A percentile compares a stretch with the other conserved stretches of the same genome.
Conservation (phyloP, 768 basidiomycete genomes). For the Mycena floridula region DNA sequence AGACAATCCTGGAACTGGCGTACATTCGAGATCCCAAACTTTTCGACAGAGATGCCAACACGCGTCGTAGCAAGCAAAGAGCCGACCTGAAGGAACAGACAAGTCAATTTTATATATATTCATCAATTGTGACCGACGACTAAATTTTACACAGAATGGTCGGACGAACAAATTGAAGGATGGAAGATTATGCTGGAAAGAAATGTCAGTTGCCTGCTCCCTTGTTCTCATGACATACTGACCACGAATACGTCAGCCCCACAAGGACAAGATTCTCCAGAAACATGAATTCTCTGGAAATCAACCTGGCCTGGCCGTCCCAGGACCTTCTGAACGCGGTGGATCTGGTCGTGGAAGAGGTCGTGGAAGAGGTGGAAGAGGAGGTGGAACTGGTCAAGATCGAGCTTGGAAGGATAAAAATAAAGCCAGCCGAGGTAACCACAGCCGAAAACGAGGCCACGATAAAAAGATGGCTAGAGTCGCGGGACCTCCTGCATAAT, state of each 20-base stretch:
- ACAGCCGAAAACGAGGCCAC: constrained; percentile 75
- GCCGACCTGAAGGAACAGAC: constrained; percentile 64
- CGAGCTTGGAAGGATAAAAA: constrained; percentile 73
- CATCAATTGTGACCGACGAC: neutral
- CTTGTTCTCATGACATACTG: neutral
- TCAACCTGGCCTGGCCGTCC: constrained; percentile 16
- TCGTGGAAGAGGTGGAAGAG: constrained; percentile 26
- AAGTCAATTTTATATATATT: constrained; percentile 39
- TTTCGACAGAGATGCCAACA: constrained; percentile 73
- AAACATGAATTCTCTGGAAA: constrained; percentile 79
- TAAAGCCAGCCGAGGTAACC: constrained; percentile 68
- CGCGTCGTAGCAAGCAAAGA: constrained; percentile 63
- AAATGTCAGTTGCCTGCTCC: constrained; percentile 51
- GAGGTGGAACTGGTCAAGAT: constrained; percentile 39
- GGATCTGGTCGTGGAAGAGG: constrained; percentile 36
- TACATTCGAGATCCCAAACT: constrained; percentile 70
- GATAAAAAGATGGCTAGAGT: constrained; percentile 82
- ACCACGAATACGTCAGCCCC: constrained; percentile 40
- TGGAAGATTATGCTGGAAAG: constrained; percentile 89
- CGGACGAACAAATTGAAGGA: constrained; percentile 85
- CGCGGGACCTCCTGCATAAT: constrained; percentile 32
- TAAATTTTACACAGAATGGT: constrained; percentile 44
- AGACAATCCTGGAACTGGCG: constrained; percentile 68
- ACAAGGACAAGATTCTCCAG: constrained; percentile 65
- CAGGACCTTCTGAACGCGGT: constrained; percentile 15